Conservation (phyloP, 257 asterid genomes). For the Primulina eburnea region DNA sequence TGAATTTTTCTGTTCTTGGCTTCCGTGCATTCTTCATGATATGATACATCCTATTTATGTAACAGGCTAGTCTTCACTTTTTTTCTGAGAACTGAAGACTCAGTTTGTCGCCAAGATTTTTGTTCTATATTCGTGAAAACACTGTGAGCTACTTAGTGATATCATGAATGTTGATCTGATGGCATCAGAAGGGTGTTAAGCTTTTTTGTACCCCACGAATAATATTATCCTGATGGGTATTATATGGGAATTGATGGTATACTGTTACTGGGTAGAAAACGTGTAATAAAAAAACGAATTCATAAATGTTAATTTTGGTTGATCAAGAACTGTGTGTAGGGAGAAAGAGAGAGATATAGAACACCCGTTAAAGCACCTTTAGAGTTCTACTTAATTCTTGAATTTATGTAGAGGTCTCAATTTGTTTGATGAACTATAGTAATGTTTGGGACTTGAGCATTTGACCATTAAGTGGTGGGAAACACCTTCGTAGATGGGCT, state of each 20-base stretch:
- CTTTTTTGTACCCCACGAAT: neutral
- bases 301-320: neutral
- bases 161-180: slow-evolving; percentile 1
- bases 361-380: neutral
- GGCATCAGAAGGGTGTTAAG: slow-evolving; percentile 4
- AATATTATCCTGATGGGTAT: neutral
- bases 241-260: neutral
- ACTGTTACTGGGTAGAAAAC: neutral
- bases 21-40: neutral
- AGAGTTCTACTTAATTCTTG: neutral
- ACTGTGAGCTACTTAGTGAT: slow-evolving; percentile 2
- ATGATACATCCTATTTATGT: slow-evolving; percentile 4
- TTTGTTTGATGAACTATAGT: neutral
- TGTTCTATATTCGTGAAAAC: neutral
- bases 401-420: too few relatives aligned
- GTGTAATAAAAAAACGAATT: too few relatives aligned
- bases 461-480: neutral
- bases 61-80: neutral
- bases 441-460: neutral
- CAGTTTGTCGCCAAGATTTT: slow-evolving; percentile 1
- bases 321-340: neutral
- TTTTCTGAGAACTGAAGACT: slow-evolving; percentile 9
- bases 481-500: neutral
- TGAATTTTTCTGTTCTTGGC: slow-evolving; percentile 3
- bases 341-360: neutral